phyloP scores from a whole-genome alignment of 2,329 filamentous ascomycete species.

The Tolypocladium endophyticum region DNA sequence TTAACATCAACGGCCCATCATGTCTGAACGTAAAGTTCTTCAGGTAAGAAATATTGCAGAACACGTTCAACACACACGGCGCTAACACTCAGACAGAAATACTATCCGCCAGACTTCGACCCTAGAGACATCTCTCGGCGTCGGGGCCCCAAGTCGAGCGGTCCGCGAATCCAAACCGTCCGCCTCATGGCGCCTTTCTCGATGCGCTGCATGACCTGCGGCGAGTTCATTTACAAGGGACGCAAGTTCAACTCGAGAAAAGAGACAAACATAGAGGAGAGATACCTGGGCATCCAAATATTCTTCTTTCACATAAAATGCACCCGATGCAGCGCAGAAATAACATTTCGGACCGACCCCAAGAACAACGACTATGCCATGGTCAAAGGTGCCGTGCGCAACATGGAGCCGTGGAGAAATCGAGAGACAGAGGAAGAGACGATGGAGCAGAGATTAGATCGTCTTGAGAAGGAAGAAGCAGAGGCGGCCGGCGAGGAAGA shows the following conservation, averaged over 20 bases:
- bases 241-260: constrained; percentile 95
- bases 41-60: constrained; percentile 10
- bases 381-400: constrained; percentile 76
- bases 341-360: constrained; percentile 89
- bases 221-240: constrained; percentile 83
- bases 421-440: constrained; percentile 59
- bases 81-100: constrained; percentile 28
- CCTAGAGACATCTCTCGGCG: constrained; percentile 67
- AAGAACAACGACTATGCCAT: constrained; percentile 86
- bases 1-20: constrained; percentile 27
- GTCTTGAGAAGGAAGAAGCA: constrained; percentile 66
- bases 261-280: constrained; percentile 77
- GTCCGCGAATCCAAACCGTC: constrained; percentile 75
- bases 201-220: constrained; percentile 36
- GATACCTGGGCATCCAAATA: constrained; percentile 80
- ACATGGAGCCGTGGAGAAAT: constrained; percentile 83
- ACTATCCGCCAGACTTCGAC: constrained; percentile 76
- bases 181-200: constrained; percentile 59
- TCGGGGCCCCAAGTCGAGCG: constrained; percentile 58
- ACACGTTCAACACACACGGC: constrained; percentile 10
- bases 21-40: constrained; percentile 83
- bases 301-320: constrained; percentile 78
- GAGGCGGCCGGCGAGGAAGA: constrained; percentile 57
- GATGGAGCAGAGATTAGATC: constrained; percentile 75
- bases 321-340: constrained; percentile 75